phyloP scores from a whole-genome alignment of 495 filamentous ascomycete species.

The Tetracladium setigerum region DNA sequence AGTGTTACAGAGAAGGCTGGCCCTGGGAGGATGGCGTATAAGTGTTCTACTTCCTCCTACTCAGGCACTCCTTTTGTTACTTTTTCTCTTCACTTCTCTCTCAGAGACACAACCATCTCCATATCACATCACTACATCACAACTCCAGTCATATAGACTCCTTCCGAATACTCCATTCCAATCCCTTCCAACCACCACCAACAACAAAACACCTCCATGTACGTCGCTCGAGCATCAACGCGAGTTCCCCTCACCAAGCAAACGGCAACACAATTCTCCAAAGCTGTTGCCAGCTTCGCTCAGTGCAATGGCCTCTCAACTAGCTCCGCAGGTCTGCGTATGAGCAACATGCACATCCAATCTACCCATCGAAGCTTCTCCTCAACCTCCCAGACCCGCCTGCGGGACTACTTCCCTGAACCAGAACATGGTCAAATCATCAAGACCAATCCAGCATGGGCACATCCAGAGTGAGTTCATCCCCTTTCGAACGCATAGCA shows the following conservation, averaged over 20 bases:
- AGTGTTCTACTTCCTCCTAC: no score
- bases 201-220: constrained; percentile 9
- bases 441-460: constrained; percentile 53
- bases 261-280: constrained; percentile 17
- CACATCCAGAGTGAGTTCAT: constrained; percentile 49
- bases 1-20: no score
- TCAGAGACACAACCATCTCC: no score
- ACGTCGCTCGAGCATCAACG: constrained; percentile 10
- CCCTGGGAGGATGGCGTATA: no score
- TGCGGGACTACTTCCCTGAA: constrained; percentile 21
- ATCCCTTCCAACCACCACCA: no score
- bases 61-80: no score
- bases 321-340: constrained; percentile 6
- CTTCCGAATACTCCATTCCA: no score
- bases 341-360: constrained; percentile 8
- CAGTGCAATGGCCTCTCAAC: constrained; percentile 13
- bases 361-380: constrained; percentile 16
- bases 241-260: constrained; percentile 13
- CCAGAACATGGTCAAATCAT: constrained; percentile 28
- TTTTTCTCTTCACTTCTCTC: no score
- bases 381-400: constrained; percentile 14
- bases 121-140: no score
- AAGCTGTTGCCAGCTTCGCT: constrained; percentile 15
- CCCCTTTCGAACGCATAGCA: not conserved
- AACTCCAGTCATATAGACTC: no score